Base-by-base conservation (phyloP, 2,329 filamentous ascomycete species). In the Nemania sp. region DNA sequence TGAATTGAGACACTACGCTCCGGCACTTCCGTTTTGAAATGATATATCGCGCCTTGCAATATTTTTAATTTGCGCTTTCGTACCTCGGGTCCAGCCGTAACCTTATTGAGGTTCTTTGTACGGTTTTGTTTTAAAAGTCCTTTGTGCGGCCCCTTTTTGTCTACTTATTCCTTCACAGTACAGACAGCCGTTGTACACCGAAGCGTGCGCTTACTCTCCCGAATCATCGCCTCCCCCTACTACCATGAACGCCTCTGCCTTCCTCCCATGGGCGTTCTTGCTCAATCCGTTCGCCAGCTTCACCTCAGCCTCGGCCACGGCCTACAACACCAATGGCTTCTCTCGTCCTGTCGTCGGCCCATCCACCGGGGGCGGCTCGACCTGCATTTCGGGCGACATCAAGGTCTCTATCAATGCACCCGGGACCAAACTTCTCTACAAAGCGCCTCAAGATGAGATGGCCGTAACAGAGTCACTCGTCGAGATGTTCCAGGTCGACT, bases 401-500 rank as follows among this genome's bases (percentile, higher is more conserved):
- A 60, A 20, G 24, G 32, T 73, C 20, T 67, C 70, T 51, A 66
- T 73, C 67, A 71, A 72, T 29, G 62, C 68, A 47, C 29, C 70
- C 29, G 70, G 72, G 47, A 69, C 45, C 57, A 71, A 67, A n/a
- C 55, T 73, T 29, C 56, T 62, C 32, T 73, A 73, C 61, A 27
- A 65, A 52, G 59, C 70, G 22, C 68, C 70, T 52, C 68, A 72
- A 56, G 65, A 73, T 60, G 62, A 70, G 52, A 66, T 64, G 66
- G 67, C 62, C 52, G 66, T 68, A 57, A 72, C 69, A 51, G 67
- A 72, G 53, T 64, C 68, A 20, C 59, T 73, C 27, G 66, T 70
- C 57, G 72, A 73, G 66, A 20, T 75, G 53, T 62, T 70, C 51
- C 68, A 71, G 63, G 63, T 62, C 11, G 53, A 72, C 64, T 73